Conservation (phyloP, 164 flowering plant species). For the Magnolia officinalis region DNA sequence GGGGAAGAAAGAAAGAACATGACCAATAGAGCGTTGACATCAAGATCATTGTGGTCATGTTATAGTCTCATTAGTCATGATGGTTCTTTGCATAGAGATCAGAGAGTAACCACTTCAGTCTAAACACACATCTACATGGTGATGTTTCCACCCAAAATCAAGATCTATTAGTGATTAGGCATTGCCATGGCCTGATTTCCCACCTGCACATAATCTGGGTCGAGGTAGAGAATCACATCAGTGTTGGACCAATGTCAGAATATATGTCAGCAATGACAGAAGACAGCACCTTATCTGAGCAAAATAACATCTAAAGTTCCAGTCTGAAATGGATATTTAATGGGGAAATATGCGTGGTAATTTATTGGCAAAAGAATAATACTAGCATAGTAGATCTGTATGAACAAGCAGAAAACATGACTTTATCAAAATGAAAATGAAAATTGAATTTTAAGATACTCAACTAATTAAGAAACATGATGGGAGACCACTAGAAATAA, state of each 20-base stretch:
- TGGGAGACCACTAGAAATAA: too few relatives aligned
- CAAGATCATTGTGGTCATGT: background rate
- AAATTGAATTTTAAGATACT: too few relatives aligned
- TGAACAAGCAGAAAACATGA: too few relatives aligned
- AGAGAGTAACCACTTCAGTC: background rate
- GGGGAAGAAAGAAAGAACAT: background rate
- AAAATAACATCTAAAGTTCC: background rate
- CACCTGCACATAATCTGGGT: background rate
- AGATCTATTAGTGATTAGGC: background rate
- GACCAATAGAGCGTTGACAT: background rate
- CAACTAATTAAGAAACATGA: too few relatives aligned
- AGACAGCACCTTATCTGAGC: background rate
- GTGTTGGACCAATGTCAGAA: background rate
- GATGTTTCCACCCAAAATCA: background rate
- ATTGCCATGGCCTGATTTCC: background rate
- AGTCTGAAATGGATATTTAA: background rate
- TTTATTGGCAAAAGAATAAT: background rate
- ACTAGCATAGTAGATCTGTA: too few relatives aligned
- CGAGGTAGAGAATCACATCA: background rate
- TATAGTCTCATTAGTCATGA: background rate
- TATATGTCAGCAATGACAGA: background rate
- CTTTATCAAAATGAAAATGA: too few relatives aligned
- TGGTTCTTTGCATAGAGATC: background rate
- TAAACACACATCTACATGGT: background rate
- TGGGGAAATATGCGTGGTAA: background rate